Evolutionary conservation across 192 early-diverging fungal genomes (phyloP).

Genomic region (Podila minutissima): DNA sequence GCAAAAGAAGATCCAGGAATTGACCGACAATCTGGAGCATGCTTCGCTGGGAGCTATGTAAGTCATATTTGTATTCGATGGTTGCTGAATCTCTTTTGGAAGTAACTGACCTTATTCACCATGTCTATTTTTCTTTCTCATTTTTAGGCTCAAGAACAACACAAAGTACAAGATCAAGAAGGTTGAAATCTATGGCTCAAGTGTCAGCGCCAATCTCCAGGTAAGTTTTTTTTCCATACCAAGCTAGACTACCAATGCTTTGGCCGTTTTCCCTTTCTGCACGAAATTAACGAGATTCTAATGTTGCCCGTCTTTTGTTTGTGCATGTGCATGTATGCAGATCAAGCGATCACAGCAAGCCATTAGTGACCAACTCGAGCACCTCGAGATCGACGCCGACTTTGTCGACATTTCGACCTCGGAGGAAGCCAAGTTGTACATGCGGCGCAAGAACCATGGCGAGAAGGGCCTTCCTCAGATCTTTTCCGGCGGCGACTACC

Average conservation of each 20-base stretch:
- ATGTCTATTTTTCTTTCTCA: neutral
- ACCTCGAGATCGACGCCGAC: slow-evolving; percentile 52
- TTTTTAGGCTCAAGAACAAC: slow-evolving; percentile 27
- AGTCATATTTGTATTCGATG: neutral
- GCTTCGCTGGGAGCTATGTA: slow-evolving; percentile 33
- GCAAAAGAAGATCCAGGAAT: slow-evolving; percentile 18
- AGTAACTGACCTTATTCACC: neutral
- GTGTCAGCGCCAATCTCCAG: slow-evolving; percentile 55
- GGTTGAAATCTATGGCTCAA: slow-evolving; percentile 59
- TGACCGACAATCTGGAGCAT: slow-evolving; percentile 29
- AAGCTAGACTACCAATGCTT: neutral
- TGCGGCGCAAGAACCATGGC: slow-evolving; percentile 53
- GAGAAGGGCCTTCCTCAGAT: slow-evolving; percentile 57
- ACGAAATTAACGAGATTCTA: no score
- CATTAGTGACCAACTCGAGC: slow-evolving; percentile 47
- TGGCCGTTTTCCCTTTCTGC: no score
- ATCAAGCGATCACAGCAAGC: slow-evolving; percentile 58
- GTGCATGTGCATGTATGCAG: slow-evolving; percentile 6
- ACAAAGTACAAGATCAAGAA: slow-evolving; percentile 46
- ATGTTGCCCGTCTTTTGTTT: neutral
- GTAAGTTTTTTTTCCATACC: slow-evolving; percentile 18
- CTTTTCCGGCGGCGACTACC: slow-evolving; percentile 59
- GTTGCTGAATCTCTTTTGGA: neutral
- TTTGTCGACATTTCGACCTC: slow-evolving; percentile 56
- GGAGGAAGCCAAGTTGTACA: slow-evolving; percentile 51